These are phyloP conservation scores for Canavalia ensiformis DNA, from an alignment of 306 rosid species.

Conservation along the genomic window DNA sequence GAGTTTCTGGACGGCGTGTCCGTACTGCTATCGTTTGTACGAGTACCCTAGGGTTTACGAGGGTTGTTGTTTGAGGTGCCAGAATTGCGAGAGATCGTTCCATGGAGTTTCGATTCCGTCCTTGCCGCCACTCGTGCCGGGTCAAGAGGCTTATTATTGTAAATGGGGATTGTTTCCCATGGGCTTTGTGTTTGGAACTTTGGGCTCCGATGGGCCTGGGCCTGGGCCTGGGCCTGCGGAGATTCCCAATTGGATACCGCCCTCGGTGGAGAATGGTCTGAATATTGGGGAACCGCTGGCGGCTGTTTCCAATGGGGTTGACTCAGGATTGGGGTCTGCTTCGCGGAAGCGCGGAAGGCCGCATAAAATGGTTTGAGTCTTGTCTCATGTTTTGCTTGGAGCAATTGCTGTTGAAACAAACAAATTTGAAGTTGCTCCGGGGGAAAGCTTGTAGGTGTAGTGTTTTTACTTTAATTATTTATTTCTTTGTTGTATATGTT, in stretches of 20 bases:
- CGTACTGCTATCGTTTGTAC: conserved; percentile 78
- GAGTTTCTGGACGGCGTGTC: conserved; percentile 96
- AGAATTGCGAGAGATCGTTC: conserved; percentile 78
- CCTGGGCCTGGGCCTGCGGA: background rate
- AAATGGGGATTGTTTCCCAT: conserved; percentile 87
- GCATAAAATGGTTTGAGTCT: conserved; percentile 47
- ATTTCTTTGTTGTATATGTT: background rate
- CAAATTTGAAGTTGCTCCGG: no score
- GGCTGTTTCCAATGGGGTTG: conserved; percentile 43
- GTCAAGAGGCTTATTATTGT: conserved; percentile 87
- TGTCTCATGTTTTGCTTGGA: background rate
- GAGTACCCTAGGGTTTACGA: conserved; percentile 82
- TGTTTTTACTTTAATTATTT: background rate
- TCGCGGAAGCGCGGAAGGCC: conserved; percentile 74
- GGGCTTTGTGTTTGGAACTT: conserved; percentile 59
- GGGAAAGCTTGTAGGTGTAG: background rate
- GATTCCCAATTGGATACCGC: no score
- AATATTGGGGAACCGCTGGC: conserved; percentile 14
- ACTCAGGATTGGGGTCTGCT: background rate
- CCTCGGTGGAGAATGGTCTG: conserved; percentile 23
- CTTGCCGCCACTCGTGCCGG: conserved; percentile 75
- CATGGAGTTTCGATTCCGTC: conserved; percentile 64
- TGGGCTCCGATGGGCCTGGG: conserved; percentile 14
- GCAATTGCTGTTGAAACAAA: background rate
- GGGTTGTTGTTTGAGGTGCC: conserved; percentile 83